Conservation (phyloP, 345 rosid genomes). For the Eucalyptus viminalis region DNA sequence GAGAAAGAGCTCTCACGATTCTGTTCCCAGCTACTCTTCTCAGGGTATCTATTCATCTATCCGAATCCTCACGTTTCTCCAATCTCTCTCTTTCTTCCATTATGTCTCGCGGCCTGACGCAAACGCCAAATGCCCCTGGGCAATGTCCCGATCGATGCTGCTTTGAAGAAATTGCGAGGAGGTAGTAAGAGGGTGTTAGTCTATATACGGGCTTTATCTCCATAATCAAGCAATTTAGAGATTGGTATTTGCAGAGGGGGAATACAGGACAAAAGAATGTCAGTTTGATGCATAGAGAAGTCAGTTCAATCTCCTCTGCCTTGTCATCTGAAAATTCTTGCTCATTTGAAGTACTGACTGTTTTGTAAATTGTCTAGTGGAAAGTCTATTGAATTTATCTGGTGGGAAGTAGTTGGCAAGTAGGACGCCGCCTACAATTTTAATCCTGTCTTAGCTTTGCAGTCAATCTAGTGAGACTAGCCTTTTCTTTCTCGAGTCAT, state of each 20-base stretch:
- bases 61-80: not conserved
- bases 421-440: not conserved
- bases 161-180: not conserved
- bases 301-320: not conserved
- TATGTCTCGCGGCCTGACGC: not conserved
- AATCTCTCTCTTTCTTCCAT: not conserved
- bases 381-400: not conserved
- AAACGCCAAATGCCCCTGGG: not conserved
- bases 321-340: not conserved
- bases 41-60: slow-evolving; percentile 9
- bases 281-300: not conserved
- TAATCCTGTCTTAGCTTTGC: not conserved
- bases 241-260: not conserved
- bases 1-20: slow-evolving; percentile 40
- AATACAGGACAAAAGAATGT: not conserved
- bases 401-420: not conserved
- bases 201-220: not conserved
- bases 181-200: not conserved
- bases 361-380: not conserved
- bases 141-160: not conserved
- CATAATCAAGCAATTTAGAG: not conserved
- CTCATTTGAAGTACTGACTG: not conserved
- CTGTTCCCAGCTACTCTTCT: slow-evolving; percentile 13
- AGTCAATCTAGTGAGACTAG: not conserved
- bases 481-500: not conserved